Base-by-base conservation (phyloP, 768 basidiomycete genomes). In the Podaxis carcinomalis region DNA sequence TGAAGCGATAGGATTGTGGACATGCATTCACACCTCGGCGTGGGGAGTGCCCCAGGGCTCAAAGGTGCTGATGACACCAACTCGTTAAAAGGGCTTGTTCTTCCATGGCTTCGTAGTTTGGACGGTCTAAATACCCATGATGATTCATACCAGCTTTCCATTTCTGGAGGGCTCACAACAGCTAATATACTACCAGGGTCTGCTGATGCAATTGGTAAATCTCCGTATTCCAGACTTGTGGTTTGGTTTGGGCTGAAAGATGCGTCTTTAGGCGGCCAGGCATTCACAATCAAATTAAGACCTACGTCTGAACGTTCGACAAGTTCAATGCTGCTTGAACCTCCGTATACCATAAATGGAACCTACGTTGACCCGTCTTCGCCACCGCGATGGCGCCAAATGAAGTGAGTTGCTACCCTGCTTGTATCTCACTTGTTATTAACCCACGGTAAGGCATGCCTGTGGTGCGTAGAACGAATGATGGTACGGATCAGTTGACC, bases 71-170 rank as follows among this genome's bases (percentile, higher is more conserved):
- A 64, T 21, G 89, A 90, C 63, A 77, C 75, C 14, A 88, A 89
- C 66, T 87, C 86, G 13, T 40, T 68, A 47, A 77, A 77, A 28
- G 79, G 78, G 0, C 70, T 77, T 1, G 70, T 74, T 16, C 66
- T 75, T 51, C 81, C 81, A 9, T 88, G 84, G 85, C 76, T 92
- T 50, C 81, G 90, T 13, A 82, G 84, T 40, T 70, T 92, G 9
- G 90, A 93, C 64, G 88, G 82, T 2, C 74, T 92, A 56, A 92
- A 92, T 67, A 90, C 88, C 0, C 89, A 88, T 65, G 90, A 92
- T 68, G 81, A 84, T 1, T 81, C 88, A 0, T 90, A 86, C 72
- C 70, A 69, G 19, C 77, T 88, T 0, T 81, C 86, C 37, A 80
- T 88, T 56, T 77, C 90, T 0, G 90, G 91, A 7, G 92, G 92